A percentile compares a stretch with the other conserved stretches of the same genome.
These are phyloP conservation scores for Podospora pseudocomata DNA, from an alignment of 495 filamentous ascomycete genomes.

Conservation along the genomic window DNA sequence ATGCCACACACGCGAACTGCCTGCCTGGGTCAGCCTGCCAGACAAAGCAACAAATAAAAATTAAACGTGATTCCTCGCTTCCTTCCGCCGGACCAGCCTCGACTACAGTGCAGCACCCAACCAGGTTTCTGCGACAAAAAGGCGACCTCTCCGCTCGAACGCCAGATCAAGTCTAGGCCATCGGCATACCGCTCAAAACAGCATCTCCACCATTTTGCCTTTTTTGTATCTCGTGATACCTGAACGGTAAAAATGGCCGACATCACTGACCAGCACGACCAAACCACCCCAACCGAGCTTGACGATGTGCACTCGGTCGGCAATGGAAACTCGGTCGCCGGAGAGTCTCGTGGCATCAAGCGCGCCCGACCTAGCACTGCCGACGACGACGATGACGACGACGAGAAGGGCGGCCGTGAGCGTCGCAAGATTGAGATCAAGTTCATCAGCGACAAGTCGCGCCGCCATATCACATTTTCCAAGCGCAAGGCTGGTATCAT, in stretches of 20 bases:
- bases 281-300: slow-evolving; percentile 56
- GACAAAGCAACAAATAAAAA: slow-evolving; percentile 43
- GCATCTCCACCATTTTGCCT: slow-evolving; percentile 53
- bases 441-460: slow-evolving; percentile 99
- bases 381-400: slow-evolving; percentile 98
- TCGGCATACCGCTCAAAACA: slow-evolving; percentile 57
- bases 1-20: slow-evolving; percentile 34
- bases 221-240: slow-evolving; percentile 48
- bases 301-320: slow-evolving; percentile 59
- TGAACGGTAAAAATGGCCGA: slow-evolving; percentile 53
- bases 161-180: slow-evolving; percentile 57
- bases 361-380: slow-evolving; percentile 74
- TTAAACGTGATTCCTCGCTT: slow-evolving; percentile 44
- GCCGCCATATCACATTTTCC: slow-evolving; percentile 99
- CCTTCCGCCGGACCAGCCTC: slow-evolving; percentile 51
- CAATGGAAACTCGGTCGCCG: slow-evolving; percentile 56
- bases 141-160: slow-evolving; percentile 50
- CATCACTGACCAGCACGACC: slow-evolving; percentile 60
- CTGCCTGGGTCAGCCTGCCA: slow-evolving; percentile 27
- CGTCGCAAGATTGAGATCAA: slow-evolving; percentile 99
- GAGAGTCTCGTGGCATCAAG: slow-evolving; percentile 81
- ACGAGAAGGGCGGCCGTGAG: slow-evolving; percentile 97
- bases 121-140: slow-evolving; percentile 51
- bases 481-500: slow-evolving; percentile 99
- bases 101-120: slow-evolving; percentile 50